Conservation (phyloP, 495 filamentous ascomycete species). For the Clohesyomyces aquaticus region DNA sequence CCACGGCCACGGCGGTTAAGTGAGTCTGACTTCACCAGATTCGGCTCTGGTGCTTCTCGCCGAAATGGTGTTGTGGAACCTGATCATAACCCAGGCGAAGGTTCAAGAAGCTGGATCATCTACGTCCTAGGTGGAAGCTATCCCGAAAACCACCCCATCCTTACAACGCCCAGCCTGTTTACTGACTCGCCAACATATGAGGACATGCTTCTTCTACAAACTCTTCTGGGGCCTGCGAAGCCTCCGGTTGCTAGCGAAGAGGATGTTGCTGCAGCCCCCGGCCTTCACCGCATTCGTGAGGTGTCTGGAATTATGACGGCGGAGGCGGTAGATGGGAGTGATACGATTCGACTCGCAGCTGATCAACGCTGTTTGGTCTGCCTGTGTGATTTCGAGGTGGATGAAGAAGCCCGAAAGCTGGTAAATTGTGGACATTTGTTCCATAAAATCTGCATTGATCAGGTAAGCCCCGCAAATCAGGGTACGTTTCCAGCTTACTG, state of each 20-base stretch:
- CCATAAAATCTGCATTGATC: constrained; percentile 75
- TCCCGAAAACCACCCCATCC: constrained; percentile 75
- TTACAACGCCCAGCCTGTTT: constrained; percentile 75
- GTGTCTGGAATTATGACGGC: constrained; percentile 50
- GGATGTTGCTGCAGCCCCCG: constrained; percentile 68
- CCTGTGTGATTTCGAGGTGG: constrained; percentile 69
- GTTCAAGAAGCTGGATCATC: constrained; percentile 71
- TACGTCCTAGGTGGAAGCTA: constrained; percentile 79
- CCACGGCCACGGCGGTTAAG: constrained; percentile 61
- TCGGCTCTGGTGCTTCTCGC: constrained; percentile 65
- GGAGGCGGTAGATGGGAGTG: constrained; percentile 53
- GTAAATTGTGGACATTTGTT: constrained; percentile 72
- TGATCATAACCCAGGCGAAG: constrained; percentile 55
- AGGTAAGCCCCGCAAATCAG: constrained; percentile 54
- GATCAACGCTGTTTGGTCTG: constrained; percentile 73
- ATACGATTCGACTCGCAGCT: constrained; percentile 55
- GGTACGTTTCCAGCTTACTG: constrained; percentile 24
- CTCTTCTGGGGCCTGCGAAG: constrained; percentile 73
- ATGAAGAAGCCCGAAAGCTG: constrained; percentile 66
- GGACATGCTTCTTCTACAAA: constrained; percentile 76
- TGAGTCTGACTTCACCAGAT: constrained; percentile 65
- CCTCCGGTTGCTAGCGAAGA: constrained; percentile 71
- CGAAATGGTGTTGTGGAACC: constrained; percentile 71
- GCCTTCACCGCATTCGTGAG: constrained; percentile 46
- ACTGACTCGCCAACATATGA: constrained; percentile 80